Evolutionary conservation across 805 yeast genomes (phyloP), one percentile per base, ranked within the genome.

Genomic region (Myxozyma monticola): DNA sequence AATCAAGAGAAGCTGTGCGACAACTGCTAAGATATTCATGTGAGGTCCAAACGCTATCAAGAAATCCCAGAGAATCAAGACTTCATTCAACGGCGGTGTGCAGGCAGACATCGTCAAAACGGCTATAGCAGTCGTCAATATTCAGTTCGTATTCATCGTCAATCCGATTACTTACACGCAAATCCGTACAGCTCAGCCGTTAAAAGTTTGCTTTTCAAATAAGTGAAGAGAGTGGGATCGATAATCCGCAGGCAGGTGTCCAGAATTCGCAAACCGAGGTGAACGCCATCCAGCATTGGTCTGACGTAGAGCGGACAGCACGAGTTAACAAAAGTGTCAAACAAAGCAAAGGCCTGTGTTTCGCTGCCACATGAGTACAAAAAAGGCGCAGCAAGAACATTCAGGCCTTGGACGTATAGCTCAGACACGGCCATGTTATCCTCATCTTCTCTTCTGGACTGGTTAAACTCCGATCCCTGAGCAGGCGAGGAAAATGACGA

Each of bases 1-100:
- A 51, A 85, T 82, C 36, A 84, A 71, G 3, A 86, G 80, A 20
- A 89, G 69, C 64, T 87, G 96, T 1, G 96, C 91, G 7, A 88
- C 87, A 2, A 89, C 80, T 59, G 88, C 85, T 33, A 90, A 71
- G 25, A 90, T 77, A 68, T 90, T 89, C 82, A 88, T 76, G 62
- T 90, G 96, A 17, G 85, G 80, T 0, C 97, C 97, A 62, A 87
- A 89, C 2, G 96, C 95, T 67, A 89, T 85, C 60, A 88, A 69
- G 58, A 89, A 85, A 65, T 89, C 97, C 97, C 97, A 89, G 15
- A 89, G 72, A 50, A 81, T 78, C 33, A 89, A 68, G 1, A 86
- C 85, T 56, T 89, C 88, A 28, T 72, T 70, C 38, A 90, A 71
- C 0, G 96, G 90, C 8, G 95, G 95, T 4, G 95, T 88, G 61